Percentiles rank a stretch among this genome's conserved stretches.
Evolutionary conservation across 1,139 yeast species (phyloP).

Genomic region (Kodamaea sp.): DNA sequence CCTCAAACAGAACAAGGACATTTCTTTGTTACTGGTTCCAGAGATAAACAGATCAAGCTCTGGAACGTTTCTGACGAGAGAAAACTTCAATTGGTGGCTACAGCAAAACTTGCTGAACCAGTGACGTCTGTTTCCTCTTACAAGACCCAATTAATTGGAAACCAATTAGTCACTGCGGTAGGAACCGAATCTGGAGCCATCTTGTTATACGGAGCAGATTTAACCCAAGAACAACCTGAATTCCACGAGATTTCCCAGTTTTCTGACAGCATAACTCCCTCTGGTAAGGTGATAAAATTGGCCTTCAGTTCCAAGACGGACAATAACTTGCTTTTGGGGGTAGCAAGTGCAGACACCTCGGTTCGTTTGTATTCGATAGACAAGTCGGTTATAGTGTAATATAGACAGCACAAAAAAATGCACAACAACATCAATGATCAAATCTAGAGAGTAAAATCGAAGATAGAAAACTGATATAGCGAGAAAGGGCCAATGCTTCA

Average conservation of each 20-base stretch:
- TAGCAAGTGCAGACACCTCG: slow-evolving; percentile 71
- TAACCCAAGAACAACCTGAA: slow-evolving; percentile 22
- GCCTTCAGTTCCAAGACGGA: slow-evolving; percentile 46
- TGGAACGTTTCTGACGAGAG: slow-evolving; percentile 52
- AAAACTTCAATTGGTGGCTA: slow-evolving; percentile 27
- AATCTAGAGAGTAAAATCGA: too few species aligned
- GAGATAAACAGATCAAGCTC: slow-evolving; percentile 77
- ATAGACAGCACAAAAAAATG: too few species aligned
- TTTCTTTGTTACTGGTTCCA: slow-evolving; percentile 76
- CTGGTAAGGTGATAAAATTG: slow-evolving; percentile 58
- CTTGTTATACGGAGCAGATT: slow-evolving; percentile 25
- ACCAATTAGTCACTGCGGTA: slow-evolving; percentile 48
- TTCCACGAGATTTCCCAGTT: slow-evolving; percentile 28
- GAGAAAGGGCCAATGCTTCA: too few species aligned
- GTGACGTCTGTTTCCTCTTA: slow-evolving; percentile 73
- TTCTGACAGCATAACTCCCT: slow-evolving; percentile 53
- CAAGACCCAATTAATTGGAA: slow-evolving; percentile 20
- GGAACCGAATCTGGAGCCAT: slow-evolving; percentile 70
- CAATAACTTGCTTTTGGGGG: slow-evolving; percentile 47
- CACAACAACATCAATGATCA: too few species aligned
- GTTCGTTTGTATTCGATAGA: slow-evolving; percentile 54
- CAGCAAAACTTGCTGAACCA: slow-evolving; percentile 50
- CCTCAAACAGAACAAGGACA: slow-evolving; percentile 36
- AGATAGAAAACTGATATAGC: too few species aligned
- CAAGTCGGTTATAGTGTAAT: background rate